Evolutionary conservation across 768 basidiomycete genomes (phyloP).

Genomic region (Russula earlei): DNA sequence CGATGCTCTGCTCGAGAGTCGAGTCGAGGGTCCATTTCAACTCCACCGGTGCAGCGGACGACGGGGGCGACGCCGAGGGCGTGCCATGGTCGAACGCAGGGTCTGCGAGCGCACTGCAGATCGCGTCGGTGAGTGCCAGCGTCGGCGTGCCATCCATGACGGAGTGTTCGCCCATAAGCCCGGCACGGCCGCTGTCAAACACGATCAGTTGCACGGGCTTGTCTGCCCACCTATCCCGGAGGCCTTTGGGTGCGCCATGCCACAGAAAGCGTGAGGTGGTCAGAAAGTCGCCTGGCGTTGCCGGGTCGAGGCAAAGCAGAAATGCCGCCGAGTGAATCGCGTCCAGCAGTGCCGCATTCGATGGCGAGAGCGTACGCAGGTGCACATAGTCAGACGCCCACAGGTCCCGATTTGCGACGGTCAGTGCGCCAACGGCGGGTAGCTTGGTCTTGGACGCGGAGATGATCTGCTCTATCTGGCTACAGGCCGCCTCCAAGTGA

Average conservation of each 20-base stretch:
- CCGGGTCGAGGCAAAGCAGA: slow-evolving; percentile 65
- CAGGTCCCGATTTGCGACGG: slow-evolving; percentile 70
- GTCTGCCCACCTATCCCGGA: slow-evolving; percentile 78
- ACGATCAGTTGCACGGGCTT: slow-evolving; percentile 86
- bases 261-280: slow-evolving; percentile 66
- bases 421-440: slow-evolving; percentile 68
- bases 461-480: slow-evolving; percentile 66
- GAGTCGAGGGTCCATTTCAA: slow-evolving; percentile 56
- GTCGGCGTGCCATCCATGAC: slow-evolving; percentile 87
- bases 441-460: slow-evolving; percentile 44
- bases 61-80: slow-evolving; percentile 22
- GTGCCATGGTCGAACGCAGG: slow-evolving; percentile 57
- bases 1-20: slow-evolving; percentile 42
- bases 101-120: slow-evolving; percentile 50
- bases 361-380: slow-evolving; percentile 41
- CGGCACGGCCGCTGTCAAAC: slow-evolving; percentile 71
- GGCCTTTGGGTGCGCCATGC: slow-evolving; percentile 61
- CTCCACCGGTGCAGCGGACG: slow-evolving; percentile 38
- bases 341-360: slow-evolving; percentile 56
- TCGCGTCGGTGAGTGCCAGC: slow-evolving; percentile 58
- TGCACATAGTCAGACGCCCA: slow-evolving; percentile 52
- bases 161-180: slow-evolving; percentile 89
- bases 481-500: slow-evolving; percentile 22
- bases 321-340: slow-evolving; percentile 83
- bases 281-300: slow-evolving; percentile 42